A percentile compares a stretch with the other conserved stretches of the same genome.
phyloP scores from a whole-genome alignment of 2,329 filamentous ascomycete species.

The Zasmidium citrigriseum region DNA sequence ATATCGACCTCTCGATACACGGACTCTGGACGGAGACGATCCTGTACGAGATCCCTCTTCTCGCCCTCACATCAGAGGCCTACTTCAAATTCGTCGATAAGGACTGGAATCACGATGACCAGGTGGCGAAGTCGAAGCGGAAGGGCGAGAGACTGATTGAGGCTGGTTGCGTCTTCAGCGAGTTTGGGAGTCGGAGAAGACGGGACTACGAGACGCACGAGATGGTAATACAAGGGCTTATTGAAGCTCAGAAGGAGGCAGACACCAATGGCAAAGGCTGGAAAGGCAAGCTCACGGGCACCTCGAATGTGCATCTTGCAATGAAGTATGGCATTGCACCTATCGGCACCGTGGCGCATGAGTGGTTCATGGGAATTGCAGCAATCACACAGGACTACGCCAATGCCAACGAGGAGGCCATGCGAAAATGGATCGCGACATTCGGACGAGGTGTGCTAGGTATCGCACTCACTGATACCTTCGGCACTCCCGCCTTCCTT shows the following conservation, averaged over 20 bases:
- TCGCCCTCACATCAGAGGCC: conserved; percentile 89
- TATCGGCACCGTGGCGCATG: conserved; percentile 89
- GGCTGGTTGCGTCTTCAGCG: conserved; percentile 84
- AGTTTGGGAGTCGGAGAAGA: conserved; percentile 87
- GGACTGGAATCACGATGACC: conserved; percentile 86
- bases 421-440: conserved; percentile 86
- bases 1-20: conserved; percentile 73
- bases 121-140: conserved; percentile 78
- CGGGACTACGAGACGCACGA: conserved; percentile 95
- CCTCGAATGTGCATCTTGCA: conserved; percentile 95
- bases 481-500: conserved; percentile 88
- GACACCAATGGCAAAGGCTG: conserved; percentile 58
- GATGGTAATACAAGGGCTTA: conserved; percentile 83
- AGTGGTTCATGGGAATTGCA: conserved; percentile 99
- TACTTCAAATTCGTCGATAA: conserved; percentile 97
- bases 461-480: conserved; percentile 93
- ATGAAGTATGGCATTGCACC: conserved; percentile 87
- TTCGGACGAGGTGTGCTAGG: conserved; percentile 75
- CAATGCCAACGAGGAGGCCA: conserved; percentile 77
- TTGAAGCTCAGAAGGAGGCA: conserved; percentile 72
- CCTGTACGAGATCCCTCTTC: conserved; percentile 92
- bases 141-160: conserved; percentile 80
- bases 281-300: conserved; percentile 76
- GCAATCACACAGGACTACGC: conserved; percentile 86
- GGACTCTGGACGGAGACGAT: conserved; percentile 94